These are phyloP conservation scores for Mortierella sp. DNA, from an alignment of 371 early-diverging fungal genomes.

Conservation along the genomic window DNA sequence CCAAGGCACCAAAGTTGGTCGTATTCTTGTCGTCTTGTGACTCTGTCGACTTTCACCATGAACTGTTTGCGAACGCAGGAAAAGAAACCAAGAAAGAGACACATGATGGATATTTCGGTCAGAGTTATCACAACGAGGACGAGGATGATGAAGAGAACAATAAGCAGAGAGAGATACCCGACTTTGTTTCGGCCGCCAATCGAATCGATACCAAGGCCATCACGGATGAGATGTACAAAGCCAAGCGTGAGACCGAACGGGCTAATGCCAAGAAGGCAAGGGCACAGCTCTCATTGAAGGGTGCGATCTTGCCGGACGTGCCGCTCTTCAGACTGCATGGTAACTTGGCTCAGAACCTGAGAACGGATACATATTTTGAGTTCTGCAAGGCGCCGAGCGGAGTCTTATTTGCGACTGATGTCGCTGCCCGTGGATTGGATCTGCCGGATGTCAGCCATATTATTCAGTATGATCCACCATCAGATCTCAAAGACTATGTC, in stretches of 20 bases:
- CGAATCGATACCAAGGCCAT: constrained; percentile 40
- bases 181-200: constrained; percentile 42
- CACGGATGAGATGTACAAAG: constrained; percentile 38
- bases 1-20: constrained; percentile 72
- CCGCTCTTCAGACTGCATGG: constrained; percentile 91
- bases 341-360: constrained; percentile 80
- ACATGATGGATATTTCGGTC: constrained; percentile 45
- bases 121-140: constrained; percentile 25
- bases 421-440: constrained; percentile 99
- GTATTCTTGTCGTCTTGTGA: constrained; percentile 94
- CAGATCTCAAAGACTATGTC: constrained; percentile 92
- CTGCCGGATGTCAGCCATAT: constrained; percentile 92
- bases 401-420: constrained; percentile 96
- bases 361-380: constrained; percentile 78
- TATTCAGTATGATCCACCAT: constrained; percentile 98
- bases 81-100: constrained; percentile 59
- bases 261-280: constrained; percentile 41
- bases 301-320: constrained; percentile 67
- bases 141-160: constrained; percentile 54
- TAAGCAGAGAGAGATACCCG: constrained; percentile 47
- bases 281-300: constrained; percentile 53
- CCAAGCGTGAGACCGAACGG: constrained; percentile 50
- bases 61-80: constrained; percentile 73
- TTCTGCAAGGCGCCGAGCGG: constrained; percentile 75
- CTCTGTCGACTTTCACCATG: constrained; percentile 92